phyloP scores from a whole-genome alignment of 805 yeast species.

The Saccharomyces jurei region DNA sequence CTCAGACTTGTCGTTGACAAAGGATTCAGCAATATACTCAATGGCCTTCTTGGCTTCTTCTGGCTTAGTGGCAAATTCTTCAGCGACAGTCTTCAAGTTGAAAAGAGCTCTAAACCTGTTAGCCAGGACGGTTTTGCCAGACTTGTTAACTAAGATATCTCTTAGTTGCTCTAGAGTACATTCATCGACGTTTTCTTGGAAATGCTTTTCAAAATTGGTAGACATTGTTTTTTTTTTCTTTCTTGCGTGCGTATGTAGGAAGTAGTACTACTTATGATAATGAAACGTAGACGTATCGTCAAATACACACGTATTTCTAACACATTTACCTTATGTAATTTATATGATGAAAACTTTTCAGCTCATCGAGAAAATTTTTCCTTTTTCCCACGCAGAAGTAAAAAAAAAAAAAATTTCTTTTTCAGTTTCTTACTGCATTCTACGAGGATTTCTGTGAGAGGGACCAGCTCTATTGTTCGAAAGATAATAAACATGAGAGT shows the following conservation, averaged over 20 bases:
- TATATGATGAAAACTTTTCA: background rate
- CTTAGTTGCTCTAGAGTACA: slow-evolving; percentile 56
- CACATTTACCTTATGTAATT: background rate
- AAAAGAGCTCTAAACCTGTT: slow-evolving; percentile 90
- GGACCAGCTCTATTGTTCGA: background rate
- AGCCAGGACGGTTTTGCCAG: slow-evolving; percentile 47
- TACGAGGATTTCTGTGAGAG: background rate
- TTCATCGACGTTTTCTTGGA: slow-evolving; percentile 32
- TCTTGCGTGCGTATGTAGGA: background rate
- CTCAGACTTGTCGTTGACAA: slow-evolving; percentile 64
- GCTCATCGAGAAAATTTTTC: background rate
- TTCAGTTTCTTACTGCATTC: background rate
- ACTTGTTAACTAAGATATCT: slow-evolving; percentile 44
- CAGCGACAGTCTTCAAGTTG: slow-evolving; percentile 79
- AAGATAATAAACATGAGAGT: background rate
- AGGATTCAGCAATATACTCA: slow-evolving; percentile 77
- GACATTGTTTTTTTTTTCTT: slow-evolving; percentile 21
- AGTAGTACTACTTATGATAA: background rate
- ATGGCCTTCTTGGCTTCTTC: slow-evolving; percentile 59
- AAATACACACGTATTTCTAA: background rate
- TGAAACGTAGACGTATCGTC: background rate
- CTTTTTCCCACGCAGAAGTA: background rate
- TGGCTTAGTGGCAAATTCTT: slow-evolving; percentile 49
- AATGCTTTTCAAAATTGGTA: slow-evolving; percentile 31
- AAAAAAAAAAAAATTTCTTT: background rate